Evolutionary conservation across 805 yeast genomes (phyloP).

Genomic region (Starmerella kuoi): DNA sequence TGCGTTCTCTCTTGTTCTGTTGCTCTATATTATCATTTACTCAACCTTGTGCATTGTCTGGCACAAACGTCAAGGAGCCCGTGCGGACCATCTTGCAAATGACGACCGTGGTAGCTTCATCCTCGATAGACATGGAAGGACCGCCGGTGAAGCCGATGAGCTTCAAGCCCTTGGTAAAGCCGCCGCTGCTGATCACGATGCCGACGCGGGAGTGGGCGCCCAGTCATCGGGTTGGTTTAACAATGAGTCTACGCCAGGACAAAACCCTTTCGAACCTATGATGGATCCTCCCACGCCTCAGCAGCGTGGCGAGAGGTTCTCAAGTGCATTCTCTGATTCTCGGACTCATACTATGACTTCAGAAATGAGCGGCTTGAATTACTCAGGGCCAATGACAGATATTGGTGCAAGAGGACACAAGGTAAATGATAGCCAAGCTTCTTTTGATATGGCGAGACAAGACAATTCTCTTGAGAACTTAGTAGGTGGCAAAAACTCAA

Average conservation of each 20-base stretch:
- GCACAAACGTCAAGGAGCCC: constrained; percentile 74
- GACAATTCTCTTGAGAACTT: neutral
- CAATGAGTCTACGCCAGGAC: constrained; percentile 4
- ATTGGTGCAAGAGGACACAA: constrained; percentile 1
- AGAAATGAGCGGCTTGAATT: constrained; percentile 1
- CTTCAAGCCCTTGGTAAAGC: constrained; percentile 64
- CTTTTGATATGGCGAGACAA: constrained; percentile 9
- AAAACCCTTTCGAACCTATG: constrained; percentile 19
- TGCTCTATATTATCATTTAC: constrained; percentile 58
- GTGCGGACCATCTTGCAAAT: constrained; percentile 66
- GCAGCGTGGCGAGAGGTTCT: constrained; percentile 4
- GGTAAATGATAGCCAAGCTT: constrained; percentile 12
- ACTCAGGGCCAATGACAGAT: neutral
- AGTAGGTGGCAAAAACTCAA: neutral
- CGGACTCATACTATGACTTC: constrained; percentile 12
- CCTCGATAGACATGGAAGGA: constrained; percentile 19
- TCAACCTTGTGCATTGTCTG: constrained; percentile 41
- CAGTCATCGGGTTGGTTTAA: constrained; percentile 22
- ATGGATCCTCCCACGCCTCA: constrained; percentile 9
- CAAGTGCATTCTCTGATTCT: constrained; percentile 6
- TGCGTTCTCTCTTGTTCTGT: constrained; percentile 64
- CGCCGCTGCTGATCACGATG: constrained; percentile 64
- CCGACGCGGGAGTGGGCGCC: constrained; percentile 44
- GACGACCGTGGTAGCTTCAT: constrained; percentile 86
- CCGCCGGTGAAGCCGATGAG: constrained; percentile 26